These are phyloP conservation scores for Chloromonas sp. DNA, from an alignment of 163 green algal species.

Conservation along the genomic window DNA sequence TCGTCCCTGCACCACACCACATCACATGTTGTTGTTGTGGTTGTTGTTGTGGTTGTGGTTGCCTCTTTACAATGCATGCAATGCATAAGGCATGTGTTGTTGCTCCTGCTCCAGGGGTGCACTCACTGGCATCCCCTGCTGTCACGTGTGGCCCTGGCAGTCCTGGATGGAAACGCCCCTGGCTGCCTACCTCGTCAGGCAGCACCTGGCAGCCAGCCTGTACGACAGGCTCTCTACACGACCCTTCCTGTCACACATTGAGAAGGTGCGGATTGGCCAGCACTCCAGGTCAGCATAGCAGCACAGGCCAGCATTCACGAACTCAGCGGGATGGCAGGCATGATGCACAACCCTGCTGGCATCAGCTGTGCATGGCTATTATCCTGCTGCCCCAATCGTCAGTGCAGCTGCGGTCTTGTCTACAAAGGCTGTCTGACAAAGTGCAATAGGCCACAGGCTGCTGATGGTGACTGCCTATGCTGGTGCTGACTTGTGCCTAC, in stretches of 20 bases:
- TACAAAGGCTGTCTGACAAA: too few relatives aligned
- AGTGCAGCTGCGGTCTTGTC: background rate
- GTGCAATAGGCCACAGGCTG: background rate
- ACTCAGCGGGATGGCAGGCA: background rate
- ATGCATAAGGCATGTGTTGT: background rate
- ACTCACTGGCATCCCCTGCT: constrained; percentile 42
- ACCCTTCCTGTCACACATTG: constrained; percentile 81
- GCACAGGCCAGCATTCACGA: background rate
- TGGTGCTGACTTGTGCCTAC: constrained; percentile 8
- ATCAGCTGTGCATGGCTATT: background rate
- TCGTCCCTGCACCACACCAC: too few relatives aligned
- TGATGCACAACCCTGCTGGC: background rate
- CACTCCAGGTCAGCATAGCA: background rate
- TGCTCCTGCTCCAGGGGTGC: constrained; percentile 21
- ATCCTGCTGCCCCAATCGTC: background rate
- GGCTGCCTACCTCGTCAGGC: constrained; percentile 85
- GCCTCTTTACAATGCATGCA: background rate
- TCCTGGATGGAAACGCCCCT: constrained; percentile 68
- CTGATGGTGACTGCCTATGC: background rate
- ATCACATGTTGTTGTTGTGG: too few relatives aligned
- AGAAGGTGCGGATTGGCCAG: constrained; percentile 62
- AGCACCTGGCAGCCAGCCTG: constrained; percentile 82
- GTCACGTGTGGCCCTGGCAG: constrained; percentile 78
- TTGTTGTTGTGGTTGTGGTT: background rate
- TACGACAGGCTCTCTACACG: constrained; percentile 82